Percentiles rank a stretch among this genome's conserved stretches.
Conservation (phyloP, 768 basidiomycete species). For the Neoboletus subvelutipes region DNA sequence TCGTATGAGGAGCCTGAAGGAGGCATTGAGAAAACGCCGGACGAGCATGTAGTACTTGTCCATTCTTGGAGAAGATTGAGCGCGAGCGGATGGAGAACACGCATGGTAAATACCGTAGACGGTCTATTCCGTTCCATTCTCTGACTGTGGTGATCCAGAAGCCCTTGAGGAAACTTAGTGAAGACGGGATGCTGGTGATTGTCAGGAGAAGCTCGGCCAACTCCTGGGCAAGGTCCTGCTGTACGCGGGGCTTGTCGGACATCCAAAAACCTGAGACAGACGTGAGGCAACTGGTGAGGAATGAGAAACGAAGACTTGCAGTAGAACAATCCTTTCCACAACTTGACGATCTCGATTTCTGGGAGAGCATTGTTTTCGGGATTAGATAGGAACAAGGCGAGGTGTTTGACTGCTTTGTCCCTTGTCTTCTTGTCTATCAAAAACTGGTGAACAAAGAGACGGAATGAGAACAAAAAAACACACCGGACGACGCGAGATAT, state of each 20-base stretch:
- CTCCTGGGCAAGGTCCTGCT: conserved; percentile 86
- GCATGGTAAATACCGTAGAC: conserved; percentile 62
- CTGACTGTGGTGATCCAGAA: conserved; percentile 91
- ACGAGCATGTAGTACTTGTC: conserved; percentile 99
- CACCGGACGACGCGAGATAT: conserved; percentile 90
- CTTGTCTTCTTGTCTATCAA: conserved; percentile 81
- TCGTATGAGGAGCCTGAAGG: conserved; percentile 76
- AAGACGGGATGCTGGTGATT: conserved; percentile 54
- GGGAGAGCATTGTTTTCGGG: conserved; percentile 55
- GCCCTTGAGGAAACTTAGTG: conserved; percentile 76
- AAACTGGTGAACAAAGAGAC: background rate
- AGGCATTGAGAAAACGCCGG: conserved; percentile 81
- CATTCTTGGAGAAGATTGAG: conserved; percentile 51
- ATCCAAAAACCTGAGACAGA: conserved; percentile 87
- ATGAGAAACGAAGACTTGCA: conserved; percentile 48
- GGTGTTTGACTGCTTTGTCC: conserved; percentile 84
- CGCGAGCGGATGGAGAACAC: background rate
- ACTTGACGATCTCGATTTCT: conserved; percentile 78
- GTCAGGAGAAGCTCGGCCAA: conserved; percentile 78
- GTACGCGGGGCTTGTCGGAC: conserved; percentile 97
- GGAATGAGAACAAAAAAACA: conserved; percentile 18
- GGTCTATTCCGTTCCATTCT: conserved; percentile 93
- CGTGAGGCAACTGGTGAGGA: background rate
- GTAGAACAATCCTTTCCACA: conserved; percentile 99
- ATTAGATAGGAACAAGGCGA: conserved; percentile 77